Evolutionary conservation across 805 yeast genomes (phyloP), one percentile per base, ranked within the genome.

Genomic region (Candida ipomoeae): DNA sequence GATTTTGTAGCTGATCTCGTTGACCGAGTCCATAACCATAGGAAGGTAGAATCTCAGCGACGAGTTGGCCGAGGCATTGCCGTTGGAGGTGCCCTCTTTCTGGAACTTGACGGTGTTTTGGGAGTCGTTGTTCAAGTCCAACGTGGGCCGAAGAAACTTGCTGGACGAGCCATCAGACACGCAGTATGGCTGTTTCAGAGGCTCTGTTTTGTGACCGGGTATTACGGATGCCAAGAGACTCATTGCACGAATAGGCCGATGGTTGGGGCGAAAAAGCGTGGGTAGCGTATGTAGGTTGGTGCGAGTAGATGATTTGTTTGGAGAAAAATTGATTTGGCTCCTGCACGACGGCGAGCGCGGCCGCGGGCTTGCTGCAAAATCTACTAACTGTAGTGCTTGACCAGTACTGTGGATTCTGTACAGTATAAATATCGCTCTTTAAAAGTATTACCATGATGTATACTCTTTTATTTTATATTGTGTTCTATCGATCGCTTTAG

Each of bases 1-100:
- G 53, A 75, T 68, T 58, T 72, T 73, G 57, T 74, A 74, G 62
- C 66, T 71, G 47, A 69, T 72, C 53, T 73, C 75, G 48, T 67
- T 71, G 46, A 62, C 68, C 8, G 70, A 54, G 46, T 71, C 75
- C 48, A 65, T 53, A 17, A 59, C 61, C 52, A 62, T 51, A 4
- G 74, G 74, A 39, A 68, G 73, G 37, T 66, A 59, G 46, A 69
- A 66, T 21, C 74, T 55, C 53, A 49, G 57, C 29, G 52, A 46
- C 53, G 64, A 65, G 7, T 64, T 54, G 39, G 53, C 55, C 18
- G 55, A 54, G 39, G 59, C 54, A 43, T 50, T 61, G 33, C 51
- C 58, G 48, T 52, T 56, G 38, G 58, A 61, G 17, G 35, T 18
- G 34, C 66, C 65, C 17, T 48, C 43, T 44, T 62, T 62, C 52